Base-by-base conservation (phyloP, 305 asterid species). In the Plantago coronopus region DNA sequence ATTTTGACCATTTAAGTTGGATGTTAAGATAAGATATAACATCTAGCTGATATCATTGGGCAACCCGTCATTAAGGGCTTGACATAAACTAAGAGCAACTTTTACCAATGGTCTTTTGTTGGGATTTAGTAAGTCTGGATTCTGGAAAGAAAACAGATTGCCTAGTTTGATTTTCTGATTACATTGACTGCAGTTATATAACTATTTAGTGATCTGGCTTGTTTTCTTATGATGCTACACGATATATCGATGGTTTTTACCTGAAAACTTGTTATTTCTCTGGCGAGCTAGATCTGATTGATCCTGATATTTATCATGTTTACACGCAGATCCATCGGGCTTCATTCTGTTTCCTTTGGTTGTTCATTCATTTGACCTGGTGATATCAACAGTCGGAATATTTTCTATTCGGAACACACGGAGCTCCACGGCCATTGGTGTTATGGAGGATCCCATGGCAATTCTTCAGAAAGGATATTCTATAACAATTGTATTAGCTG, bases 401-500 rank as follows among this genome's bases (percentile, higher is more conserved):
- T 76, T 94, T 73, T 89, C 99, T 44, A 85, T 89, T 63, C 85
- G 95, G 45, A 70, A 75, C 73, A 82, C 81, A 61, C 91, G 96
- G 61, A 93, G 82, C 57, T 71, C 95, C 65, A 88, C 93, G 69
- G 76, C 69, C 60, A 73, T 84, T 78, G 91, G 95, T 68, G 81
- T 68, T 61, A 55, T 61, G 43, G 99, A 94, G 81, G 99, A 94
- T 80, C 99, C 99, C 48, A 94, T 94, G 99, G 47, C 74, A 64
- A 84, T 88, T 74, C 96, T 94, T 68, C 88, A 94, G 85, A 89
- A 80, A 78, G 99, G 99, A 77, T 94, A 94, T 73, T 89, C 99
- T 46, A 64, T 94, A 47, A 87, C 99, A 66, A 72, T 94, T 67
- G 43, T 94, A 70, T 74, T 94, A 72, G 97, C 99, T 70, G 89